Evolutionary conservation across 2,329 filamentous ascomycete genomes (phyloP), one percentile per base, ranked within the genome.

Genomic region (Arthrobotrys conoides): DNA sequence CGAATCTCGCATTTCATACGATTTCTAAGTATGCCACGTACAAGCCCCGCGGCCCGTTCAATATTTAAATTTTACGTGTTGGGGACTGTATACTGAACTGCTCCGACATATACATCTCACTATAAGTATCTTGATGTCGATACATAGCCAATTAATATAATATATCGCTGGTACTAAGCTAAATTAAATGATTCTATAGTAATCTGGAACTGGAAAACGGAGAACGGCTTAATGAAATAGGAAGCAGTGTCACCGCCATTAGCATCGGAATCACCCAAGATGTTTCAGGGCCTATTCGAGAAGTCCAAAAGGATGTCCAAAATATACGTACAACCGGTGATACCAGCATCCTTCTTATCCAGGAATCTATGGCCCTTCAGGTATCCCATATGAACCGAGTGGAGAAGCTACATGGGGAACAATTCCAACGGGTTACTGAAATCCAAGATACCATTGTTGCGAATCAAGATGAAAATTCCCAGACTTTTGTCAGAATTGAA

Each of bases 281-380:
- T 44, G 72, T 76, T n/a, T 76, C 72, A 3, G 51, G 10, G 4
- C 73, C 73, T 10, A 24, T 78, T n/a, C 30, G 49, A 1, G 18
- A 41, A 3, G 36, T 78, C 14, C 41, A 69, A 22, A 24, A 68
- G n/a, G 67, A 71, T 27, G 66, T 78, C 10, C 12, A 41, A 10
- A 33, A 16, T 20, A 61, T 78, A 8, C 27, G 51, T 14, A 64
- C 66, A 16, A 61, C 61, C 0, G 67, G 68, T 1, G 53, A 68
- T n/a, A 57, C 18, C 2, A 57, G 41, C 16, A 46, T 53, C 6
- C 22, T 48, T 0, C 53, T 68, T 3, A 44, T 78, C 6, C 51
- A 78, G 10, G n/a, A 71, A 49, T 55, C 51, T 8, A 71, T 78
- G 9, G 53, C 59, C 20, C 51, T 78, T 10, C 73, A 78, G 30